phyloP scores from a whole-genome alignment of 2,329 filamentous ascomycete genomes.

The Aspergillus japonicus region DNA sequence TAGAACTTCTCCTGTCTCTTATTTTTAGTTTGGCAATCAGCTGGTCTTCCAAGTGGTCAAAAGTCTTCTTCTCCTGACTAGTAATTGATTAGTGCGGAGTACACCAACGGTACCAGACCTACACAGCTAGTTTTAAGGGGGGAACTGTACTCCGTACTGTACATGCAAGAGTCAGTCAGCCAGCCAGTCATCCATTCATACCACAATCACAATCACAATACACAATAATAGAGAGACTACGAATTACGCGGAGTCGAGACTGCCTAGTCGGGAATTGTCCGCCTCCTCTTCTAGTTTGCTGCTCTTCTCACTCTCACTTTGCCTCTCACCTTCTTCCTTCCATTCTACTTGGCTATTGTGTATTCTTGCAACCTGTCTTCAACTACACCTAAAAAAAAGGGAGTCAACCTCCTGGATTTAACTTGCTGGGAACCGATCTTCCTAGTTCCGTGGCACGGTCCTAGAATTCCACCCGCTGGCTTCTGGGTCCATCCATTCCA shows the following conservation, averaged over 20 bases:
- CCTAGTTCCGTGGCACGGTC: slow-evolving; percentile 6
- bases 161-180: too few species aligned
- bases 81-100: not conserved
- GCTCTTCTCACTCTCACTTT: too few species aligned
- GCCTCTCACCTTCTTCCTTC: too few species aligned
- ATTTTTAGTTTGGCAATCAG: not conserved
- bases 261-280: too few species aligned
- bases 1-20: too few species aligned
- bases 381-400: not conserved
- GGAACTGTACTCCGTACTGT: not conserved
- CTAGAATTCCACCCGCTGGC: slow-evolving; percentile 15
- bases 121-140: not conserved
- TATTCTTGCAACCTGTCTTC: too few species aligned
- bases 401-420: slow-evolving; percentile 1
- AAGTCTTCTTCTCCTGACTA: not conserved
- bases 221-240: too few species aligned
- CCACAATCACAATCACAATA: not conserved
- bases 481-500: slow-evolving; percentile 10
- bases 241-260: too few species aligned
- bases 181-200: not conserved
- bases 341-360: too few species aligned
- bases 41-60: not conserved
- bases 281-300: too few species aligned
- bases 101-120: not conserved
- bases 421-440: slow-evolving; percentile 11